Base-by-base conservation (phyloP, 2,329 filamentous ascomycete genomes). In the Dothideomycetes sp. region DNA sequence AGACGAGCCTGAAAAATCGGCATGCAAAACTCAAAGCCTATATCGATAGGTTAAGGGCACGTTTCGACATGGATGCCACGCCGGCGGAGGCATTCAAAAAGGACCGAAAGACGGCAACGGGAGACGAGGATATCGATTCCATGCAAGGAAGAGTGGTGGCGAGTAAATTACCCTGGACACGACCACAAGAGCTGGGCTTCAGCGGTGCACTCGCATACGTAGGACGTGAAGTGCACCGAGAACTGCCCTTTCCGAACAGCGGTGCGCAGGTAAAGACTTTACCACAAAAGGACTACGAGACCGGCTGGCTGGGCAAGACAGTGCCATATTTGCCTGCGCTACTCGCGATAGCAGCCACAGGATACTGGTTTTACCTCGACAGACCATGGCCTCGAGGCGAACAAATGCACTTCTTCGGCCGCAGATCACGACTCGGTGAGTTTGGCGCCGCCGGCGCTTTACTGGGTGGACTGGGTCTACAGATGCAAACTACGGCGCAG, bases 1-100 rank as follows among this genome's bases (percentile, higher is more conserved):
- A 65, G 42, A 69, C 75, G 37, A 68, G 70, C 1, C 66, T 84
- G 52, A 57, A 62, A 40, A 59, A 57, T 16, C 72, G 75, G 42
- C 65, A 62, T 44, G 56, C 56, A 14, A 53, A 50, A 30, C 52
- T 69, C 24, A 50, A 49, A 4, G 49, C 43, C 7, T 69, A 66
- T 38, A 52, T 61, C n/a, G 49, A 51, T 17, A 54, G 57, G 16
- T 11, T 44, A 12, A 33, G 39, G 14, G 32, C 36, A 8, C 19
- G 24, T 3, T 35, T 59, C 24, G 38, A 39, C 19, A 49, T 56
- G 4, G 39, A 34, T 24, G 19, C 45, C 15, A 24, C 29, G 31
- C 36, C 30, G 15, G 19, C 37, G 29, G 19, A 44, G 32, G 42
- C 34, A 9, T 31, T 41, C 30, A 19, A 33, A 15, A 39, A 34